Evolutionary conservation across 2,329 filamentous ascomycete species (phyloP).

Genomic region (Fusarium tupiense): DNA sequence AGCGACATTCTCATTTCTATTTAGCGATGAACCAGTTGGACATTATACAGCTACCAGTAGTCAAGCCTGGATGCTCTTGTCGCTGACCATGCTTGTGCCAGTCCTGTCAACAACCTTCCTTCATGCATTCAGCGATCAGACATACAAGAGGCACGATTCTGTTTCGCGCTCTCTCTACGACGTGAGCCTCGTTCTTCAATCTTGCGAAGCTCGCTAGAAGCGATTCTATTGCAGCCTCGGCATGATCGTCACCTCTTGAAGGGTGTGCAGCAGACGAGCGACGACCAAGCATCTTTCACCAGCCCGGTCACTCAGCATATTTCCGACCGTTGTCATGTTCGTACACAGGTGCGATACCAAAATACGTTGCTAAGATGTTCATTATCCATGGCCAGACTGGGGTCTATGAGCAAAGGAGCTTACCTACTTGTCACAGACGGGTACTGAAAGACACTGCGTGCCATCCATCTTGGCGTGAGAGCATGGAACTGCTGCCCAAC

Average conservation of each 20-base stretch:
- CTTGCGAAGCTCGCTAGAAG: neutral
- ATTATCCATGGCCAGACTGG: too few relatives aligned
- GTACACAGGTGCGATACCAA: neutral
- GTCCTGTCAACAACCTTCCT: neutral
- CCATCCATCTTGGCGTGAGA: too few relatives aligned
- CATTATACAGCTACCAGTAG: too few relatives aligned
- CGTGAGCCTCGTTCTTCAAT: rapidly evolving
- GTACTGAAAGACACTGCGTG: too few relatives aligned
- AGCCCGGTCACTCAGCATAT: too few relatives aligned
- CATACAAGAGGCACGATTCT: neutral
- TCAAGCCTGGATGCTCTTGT: too few relatives aligned
- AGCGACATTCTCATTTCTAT: neutral
- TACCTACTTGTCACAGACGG: too few relatives aligned
- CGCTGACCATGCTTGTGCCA: neutral
- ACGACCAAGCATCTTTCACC: neutral
- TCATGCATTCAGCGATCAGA: neutral
- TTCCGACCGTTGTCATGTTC: neutral
- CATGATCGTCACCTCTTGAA: neutral
- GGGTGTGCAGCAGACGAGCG: neutral
- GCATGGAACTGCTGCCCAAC: too few relatives aligned
- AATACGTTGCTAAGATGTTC: too few relatives aligned
- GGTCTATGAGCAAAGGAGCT: too few relatives aligned
- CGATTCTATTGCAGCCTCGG: neutral
- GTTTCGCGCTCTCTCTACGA: too few relatives aligned
- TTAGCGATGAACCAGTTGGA: neutral